A percentile compares a stretch with the other conserved stretches of the same genome.
These are phyloP conservation scores for Suillus brevipes DNA, from an alignment of 768 basidiomycete species.

Conservation along the genomic window DNA sequence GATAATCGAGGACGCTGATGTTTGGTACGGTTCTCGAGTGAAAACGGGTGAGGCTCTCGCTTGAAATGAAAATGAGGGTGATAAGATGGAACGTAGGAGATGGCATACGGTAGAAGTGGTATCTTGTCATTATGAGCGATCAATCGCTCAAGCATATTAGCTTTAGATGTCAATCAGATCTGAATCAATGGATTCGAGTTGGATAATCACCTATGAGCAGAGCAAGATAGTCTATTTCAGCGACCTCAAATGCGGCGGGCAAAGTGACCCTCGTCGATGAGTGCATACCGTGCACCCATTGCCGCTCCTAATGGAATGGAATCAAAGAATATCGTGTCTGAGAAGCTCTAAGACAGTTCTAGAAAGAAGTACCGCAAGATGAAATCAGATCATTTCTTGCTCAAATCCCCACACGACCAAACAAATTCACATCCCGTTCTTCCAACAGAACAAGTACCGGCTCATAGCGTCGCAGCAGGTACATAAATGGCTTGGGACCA, in stretches of 20 bases:
- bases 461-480: too few species aligned
- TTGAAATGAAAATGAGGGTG: slow-evolving; percentile 33
- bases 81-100: slow-evolving; percentile 15
- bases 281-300: slow-evolving; percentile 78
- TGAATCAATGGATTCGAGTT: slow-evolving; percentile 18
- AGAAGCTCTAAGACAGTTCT: not conserved
- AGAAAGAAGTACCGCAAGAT: not conserved
- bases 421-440: not conserved
- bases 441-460: too few species aligned
- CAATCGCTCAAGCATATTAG: slow-evolving; percentile 94
- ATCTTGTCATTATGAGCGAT: slow-evolving; percentile 97
- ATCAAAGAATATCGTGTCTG: not conserved
- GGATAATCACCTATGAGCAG: slow-evolving; percentile 75
- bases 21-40: slow-evolving; percentile 90
- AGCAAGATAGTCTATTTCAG: slow-evolving; percentile 79
- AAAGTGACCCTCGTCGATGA: slow-evolving; percentile 74
- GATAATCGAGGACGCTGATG: slow-evolving; percentile 90
- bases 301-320: slow-evolving; percentile 30
- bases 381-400: not conserved
- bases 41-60: slow-evolving; percentile 91
- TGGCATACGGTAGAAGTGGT: slow-evolving; percentile 77
- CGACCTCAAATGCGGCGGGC: slow-evolving; percentile 82
- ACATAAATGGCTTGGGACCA: too few species aligned
- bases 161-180: slow-evolving; percentile 42
- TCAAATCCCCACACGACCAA: not conserved